A percentile compares a stretch with the other conserved stretches of the same genome.
phyloP scores from a whole-genome alignment of 2,329 filamentous ascomycete species.

The Dichotomopilus funicola region DNA sequence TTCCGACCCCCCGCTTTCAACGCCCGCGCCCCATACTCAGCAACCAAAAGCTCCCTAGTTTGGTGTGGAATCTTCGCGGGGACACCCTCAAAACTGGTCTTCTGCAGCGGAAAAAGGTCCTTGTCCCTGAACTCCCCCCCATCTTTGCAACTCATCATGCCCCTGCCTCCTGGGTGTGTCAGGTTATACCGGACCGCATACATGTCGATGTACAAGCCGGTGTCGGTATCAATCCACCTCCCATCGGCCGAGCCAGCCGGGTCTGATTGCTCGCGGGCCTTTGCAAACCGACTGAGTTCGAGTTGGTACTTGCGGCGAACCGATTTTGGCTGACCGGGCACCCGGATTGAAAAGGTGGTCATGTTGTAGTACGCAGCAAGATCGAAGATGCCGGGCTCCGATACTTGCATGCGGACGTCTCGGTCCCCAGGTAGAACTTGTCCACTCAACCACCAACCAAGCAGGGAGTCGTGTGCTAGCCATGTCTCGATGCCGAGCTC shows the following conservation, averaged over 20 bases:
- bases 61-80: constrained; percentile 59
- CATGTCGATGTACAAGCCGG: constrained; percentile 45
- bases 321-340: constrained; percentile 28
- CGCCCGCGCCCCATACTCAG: constrained; percentile 50
- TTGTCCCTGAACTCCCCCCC: constrained; percentile 48
- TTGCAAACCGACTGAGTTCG: constrained; percentile 42
- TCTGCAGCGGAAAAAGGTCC: constrained; percentile 62
- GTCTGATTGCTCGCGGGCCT: constrained; percentile 34
- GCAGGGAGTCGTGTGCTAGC: constrained; percentile 76
- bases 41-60: constrained; percentile 51
- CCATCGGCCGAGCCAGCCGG: constrained; percentile 41
- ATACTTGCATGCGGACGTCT: constrained; percentile 72
- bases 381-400: constrained; percentile 56
- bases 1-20: constrained; percentile 46
- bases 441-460: constrained; percentile 83
- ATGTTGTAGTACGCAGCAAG: constrained; percentile 63
- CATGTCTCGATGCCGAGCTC: constrained; percentile 67
- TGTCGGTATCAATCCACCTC: constrained; percentile 43
- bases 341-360: constrained; percentile 40
- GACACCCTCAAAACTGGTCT: constrained; percentile 61
- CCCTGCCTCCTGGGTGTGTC: constrained; percentile 36
- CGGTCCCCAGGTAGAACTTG: constrained; percentile 61
- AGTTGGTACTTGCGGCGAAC: constrained; percentile 41
- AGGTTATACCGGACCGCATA: constrained; percentile 44
- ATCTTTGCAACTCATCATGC: constrained; percentile 45